Evolutionary conservation across 2,329 filamentous ascomycete species (phyloP).

Genomic region (Beauveria medogensis): DNA sequence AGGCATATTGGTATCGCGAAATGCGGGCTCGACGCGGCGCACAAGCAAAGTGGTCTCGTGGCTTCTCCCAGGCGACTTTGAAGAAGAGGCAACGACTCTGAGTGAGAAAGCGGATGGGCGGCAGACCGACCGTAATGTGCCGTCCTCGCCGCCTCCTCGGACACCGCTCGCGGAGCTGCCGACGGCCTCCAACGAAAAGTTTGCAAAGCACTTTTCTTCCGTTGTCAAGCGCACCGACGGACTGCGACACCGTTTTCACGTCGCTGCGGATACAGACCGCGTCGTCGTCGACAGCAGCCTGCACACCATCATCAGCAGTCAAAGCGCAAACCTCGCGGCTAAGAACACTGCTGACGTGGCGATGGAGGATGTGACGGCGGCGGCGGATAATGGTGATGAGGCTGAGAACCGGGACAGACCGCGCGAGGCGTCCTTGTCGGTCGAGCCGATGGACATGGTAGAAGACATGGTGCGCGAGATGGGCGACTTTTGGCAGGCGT

Average conservation of each 20-base stretch:
- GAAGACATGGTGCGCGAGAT: slow-evolving; percentile 31
- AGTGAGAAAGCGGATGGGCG: neutral
- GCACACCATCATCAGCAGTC: neutral
- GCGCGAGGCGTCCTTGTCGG: slow-evolving; percentile 11
- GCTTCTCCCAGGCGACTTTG: slow-evolving; percentile 22
- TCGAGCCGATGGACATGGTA: slow-evolving; percentile 28
- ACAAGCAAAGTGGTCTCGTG: slow-evolving; percentile 29
- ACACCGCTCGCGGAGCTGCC: slow-evolving; percentile 26
- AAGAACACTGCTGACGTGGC: neutral
- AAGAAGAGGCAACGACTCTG: slow-evolving; percentile 9
- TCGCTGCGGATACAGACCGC: slow-evolving; percentile 19
- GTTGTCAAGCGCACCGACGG: slow-evolving; percentile 29
- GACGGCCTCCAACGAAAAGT: slow-evolving; percentile 28
- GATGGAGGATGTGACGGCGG: neutral
- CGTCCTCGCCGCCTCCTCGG: slow-evolving; percentile 37
- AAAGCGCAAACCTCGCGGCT: neutral
- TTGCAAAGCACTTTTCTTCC: slow-evolving; percentile 39
- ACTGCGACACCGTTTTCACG: slow-evolving; percentile 22
- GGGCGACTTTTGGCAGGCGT: slow-evolving; percentile 26
- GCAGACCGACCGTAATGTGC: slow-evolving; percentile 8
- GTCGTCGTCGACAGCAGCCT: slow-evolving; percentile 9
- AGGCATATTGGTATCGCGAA: slow-evolving; percentile 27
- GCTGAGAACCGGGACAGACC: neutral
- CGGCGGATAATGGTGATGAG: neutral
- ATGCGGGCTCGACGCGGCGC: slow-evolving; percentile 22